Base-by-base conservation (phyloP, 176 grass and related monocot genomes). In the Urochloa ruziziensis region DNA sequence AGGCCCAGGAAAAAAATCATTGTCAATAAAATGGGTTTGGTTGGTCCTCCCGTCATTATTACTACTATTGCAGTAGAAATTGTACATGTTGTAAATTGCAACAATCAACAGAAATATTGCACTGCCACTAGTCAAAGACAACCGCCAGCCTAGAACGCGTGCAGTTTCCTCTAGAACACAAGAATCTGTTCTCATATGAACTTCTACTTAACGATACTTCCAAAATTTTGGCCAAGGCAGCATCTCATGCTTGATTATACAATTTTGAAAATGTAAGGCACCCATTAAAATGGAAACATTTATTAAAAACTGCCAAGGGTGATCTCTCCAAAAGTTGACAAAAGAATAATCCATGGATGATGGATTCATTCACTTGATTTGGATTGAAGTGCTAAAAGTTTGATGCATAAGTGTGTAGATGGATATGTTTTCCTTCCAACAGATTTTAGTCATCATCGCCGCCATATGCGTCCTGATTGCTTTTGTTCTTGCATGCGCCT, bases 401-500 rank as follows among this genome's bases (percentile, higher is more conserved):
- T 13, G 35, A 19, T 60, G 54, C 39, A 59, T 8, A 67, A 82
- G 54, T 63, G 23, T 74, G 63, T 65, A 34, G n/a, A 73, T 66
- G 30, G 37, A 40, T 65, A 67, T 66, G 48, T 17, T 82, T 73
- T 62, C 33, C 49, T 74, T 49, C 73, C 68, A 62, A 44, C 19
- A 80, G n/a, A 74, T 59, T 19, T 57, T 52, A 74, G 23, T 56
- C 49, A 83, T 91, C 75, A 86, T 67, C 87, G 78, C 62, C 69
- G 54, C 93, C 90, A 92, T 66, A 90, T 43, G 43, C 90, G 87
- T 17, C 86, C 74, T n/a, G 85, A 74, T 54, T 89, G 90, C 58
- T 90, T 94, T 64, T 94, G 87, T 83, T 90, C 90, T 43, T 90
- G 69, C 74, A 88, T 42, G 51, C 87, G 85, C 87, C 93, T 94